Evolutionary conservation across 768 basidiomycete species (phyloP).

Genomic region (Boletus bicolor): DNA sequence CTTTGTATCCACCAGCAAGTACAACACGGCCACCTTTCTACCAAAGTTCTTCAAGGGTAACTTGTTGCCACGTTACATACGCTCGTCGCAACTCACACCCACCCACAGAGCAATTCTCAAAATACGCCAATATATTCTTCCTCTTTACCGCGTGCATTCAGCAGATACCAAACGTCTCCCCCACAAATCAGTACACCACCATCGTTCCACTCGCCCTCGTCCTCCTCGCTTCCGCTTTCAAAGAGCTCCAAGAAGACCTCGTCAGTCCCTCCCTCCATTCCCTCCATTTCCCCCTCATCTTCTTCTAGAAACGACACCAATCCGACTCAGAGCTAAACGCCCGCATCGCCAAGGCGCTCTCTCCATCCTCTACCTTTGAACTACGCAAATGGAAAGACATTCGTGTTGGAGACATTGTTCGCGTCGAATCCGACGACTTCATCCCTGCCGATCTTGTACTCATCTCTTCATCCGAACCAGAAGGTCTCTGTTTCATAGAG

Average conservation of each 20-base stretch:
- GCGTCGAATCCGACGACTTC: constrained; percentile 87
- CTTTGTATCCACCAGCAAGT: constrained; percentile 92
- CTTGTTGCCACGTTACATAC: constrained; percentile 20
- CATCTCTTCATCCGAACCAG: constrained; percentile 88
- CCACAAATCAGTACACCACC: constrained; percentile 93
- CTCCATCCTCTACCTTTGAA: constrained; percentile 58
- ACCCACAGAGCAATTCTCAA: constrained; percentile 87
- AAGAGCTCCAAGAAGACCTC: constrained; percentile 93
- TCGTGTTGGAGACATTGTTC: constrained; percentile 86
- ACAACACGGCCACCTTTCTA: constrained; percentile 81
- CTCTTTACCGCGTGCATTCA: constrained; percentile 96
- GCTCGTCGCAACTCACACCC: constrained; percentile 2
- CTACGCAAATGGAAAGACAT: constrained; percentile 87
- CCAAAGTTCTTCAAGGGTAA: constrained; percentile 92
- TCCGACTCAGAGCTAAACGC: constrained; percentile 92
- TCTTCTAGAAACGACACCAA: constrained; percentile 86
- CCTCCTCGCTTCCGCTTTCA: constrained; percentile 89
- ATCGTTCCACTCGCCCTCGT: constrained; percentile 88
- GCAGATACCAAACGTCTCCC: constrained; percentile 96
- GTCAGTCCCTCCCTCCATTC: constrained; percentile 26
- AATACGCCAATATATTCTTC: constrained; percentile 99
- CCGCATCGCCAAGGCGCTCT: constrained; percentile 73
- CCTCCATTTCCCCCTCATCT: not conserved
- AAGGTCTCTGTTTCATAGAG: constrained; percentile 96
- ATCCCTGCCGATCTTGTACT: constrained; percentile 94